phyloP scores from a whole-genome alignment of 2,329 filamentous ascomycete genomes.

The Calonectria pseudoturangicola region DNA sequence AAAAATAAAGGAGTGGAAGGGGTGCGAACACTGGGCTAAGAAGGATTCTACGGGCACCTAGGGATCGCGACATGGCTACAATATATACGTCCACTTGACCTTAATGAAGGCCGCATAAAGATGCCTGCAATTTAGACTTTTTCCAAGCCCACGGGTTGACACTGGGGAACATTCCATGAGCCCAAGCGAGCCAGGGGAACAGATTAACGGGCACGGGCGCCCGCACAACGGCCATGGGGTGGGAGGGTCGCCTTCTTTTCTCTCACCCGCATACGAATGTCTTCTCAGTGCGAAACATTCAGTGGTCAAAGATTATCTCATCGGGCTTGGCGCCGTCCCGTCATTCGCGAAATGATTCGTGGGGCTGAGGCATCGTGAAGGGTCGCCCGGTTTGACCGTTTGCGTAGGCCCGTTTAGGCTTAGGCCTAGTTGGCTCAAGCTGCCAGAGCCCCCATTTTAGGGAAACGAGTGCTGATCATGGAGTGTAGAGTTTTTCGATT shows the following conservation, averaged over 20 bases:
- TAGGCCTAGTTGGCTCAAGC: neutral
- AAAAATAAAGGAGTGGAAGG: slow-evolving; percentile 19
- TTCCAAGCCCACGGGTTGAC: slow-evolving; percentile 7
- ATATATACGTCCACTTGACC: slow-evolving; percentile 11
- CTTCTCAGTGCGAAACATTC: neutral
- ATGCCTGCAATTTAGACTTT: slow-evolving; percentile 3
- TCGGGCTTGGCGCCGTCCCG: slow-evolving; percentile 13
- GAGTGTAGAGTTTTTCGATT: slow-evolving; percentile 12
- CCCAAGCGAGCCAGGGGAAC: slow-evolving; percentile 11
- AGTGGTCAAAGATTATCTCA: slow-evolving; percentile 13
- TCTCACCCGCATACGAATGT: neutral
- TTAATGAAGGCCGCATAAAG: slow-evolving; percentile 1
- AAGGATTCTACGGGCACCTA: slow-evolving; percentile 1
- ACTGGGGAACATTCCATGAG: slow-evolving; percentile 20
- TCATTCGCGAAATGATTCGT: slow-evolving; percentile 15
- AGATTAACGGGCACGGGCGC: slow-evolving; percentile 13
- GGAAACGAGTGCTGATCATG: slow-evolving; percentile 20
- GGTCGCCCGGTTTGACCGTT: slow-evolving; percentile 21
- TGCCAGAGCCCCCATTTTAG: slow-evolving; percentile 20
- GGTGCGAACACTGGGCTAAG: slow-evolving; percentile 26
- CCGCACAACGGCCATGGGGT: slow-evolving; percentile 1
- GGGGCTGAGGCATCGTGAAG: slow-evolving; percentile 6
- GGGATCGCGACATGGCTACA: slow-evolving; percentile 17
- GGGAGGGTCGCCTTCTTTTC: slow-evolving; percentile 1
- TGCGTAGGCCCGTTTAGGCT: neutral